These are phyloP conservation scores for Thelonectria rubi DNA, from an alignment of 2,329 filamentous ascomycete species.

Conservation along the genomic window DNA sequence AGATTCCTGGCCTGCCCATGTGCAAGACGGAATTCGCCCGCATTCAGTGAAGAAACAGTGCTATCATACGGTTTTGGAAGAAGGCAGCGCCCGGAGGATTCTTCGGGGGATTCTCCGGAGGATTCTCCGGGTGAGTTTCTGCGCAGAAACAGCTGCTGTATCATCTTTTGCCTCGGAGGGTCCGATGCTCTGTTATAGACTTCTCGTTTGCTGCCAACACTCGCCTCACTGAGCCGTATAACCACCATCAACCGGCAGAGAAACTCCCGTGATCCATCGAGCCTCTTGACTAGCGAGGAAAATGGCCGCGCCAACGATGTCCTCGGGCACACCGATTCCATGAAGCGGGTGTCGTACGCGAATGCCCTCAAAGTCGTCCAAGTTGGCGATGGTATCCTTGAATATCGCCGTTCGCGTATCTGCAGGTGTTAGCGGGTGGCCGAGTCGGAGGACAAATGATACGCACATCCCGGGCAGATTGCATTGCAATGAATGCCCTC, in stretches of 20 bases:
- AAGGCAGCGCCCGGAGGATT: no score
- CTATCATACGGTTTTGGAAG: no score
- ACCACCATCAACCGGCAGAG: conserved; percentile 53
- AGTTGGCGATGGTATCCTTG: conserved; percentile 32
- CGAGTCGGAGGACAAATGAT: background rate
- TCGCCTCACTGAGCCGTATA: conserved; percentile 44
- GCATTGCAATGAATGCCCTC: conserved; percentile 62
- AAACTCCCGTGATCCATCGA: conserved; percentile 53
- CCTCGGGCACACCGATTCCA: conserved; percentile 41
- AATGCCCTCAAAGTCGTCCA: conserved; percentile 29
- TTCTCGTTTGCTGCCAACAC: background rate
- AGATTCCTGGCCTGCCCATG: no score
- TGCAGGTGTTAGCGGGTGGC: conserved; percentile 10
- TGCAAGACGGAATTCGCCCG: no score
- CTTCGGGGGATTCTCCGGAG: no score
- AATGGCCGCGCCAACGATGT: conserved; percentile 46
- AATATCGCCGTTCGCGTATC: conserved; percentile 43
- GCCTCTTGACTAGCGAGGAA: conserved; percentile 52
- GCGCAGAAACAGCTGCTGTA: no score
- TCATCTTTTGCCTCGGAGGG: no score
- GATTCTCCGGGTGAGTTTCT: no score
- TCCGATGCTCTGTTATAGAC: background rate
- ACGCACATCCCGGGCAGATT: conserved; percentile 59
- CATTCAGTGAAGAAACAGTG: no score
- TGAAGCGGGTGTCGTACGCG: conserved; percentile 39